Percentiles rank a stretch among this genome's conserved stretches.
phyloP scores from a whole-genome alignment of 208 protist species.

The Leishmania gerbilli region DNA sequence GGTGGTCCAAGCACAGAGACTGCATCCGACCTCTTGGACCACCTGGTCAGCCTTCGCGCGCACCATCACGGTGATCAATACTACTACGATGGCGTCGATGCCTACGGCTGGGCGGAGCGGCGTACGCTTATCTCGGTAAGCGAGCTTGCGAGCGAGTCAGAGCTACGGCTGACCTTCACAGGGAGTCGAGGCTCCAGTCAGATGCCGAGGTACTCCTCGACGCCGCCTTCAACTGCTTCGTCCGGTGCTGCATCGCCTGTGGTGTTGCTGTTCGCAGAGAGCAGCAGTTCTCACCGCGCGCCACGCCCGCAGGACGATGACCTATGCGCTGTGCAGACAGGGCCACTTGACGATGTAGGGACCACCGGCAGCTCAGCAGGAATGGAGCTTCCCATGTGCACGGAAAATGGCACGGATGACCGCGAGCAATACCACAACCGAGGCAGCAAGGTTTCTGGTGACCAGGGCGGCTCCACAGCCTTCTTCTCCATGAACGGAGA shows the following conservation, averaged over 20 bases:
- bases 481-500: neutral
- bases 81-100: slow-evolving; percentile 24
- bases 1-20: neutral
- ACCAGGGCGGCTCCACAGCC: neutral
- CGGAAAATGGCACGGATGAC: neutral
- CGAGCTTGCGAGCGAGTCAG: slow-evolving; percentile 27
- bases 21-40: slow-evolving; percentile 12
- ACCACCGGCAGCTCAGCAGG: neutral
- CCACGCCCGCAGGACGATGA: neutral
- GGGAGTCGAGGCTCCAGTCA: slow-evolving; percentile 4
- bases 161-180: slow-evolving; percentile 16
- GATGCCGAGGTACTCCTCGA: neutral
- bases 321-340: neutral
- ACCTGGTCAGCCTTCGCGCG: slow-evolving; percentile 3
- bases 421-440: neutral
- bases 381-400: neutral
- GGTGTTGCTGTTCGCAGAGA: slow-evolving; percentile 3
- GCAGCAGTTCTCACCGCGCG: slow-evolving; percentile 9
- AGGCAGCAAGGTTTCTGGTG: neutral
- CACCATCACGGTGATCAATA: slow-evolving; percentile 1
- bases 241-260: neutral
- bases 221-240: slow-evolving; percentile 1
- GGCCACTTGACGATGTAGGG: neutral
- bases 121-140: slow-evolving; percentile 29
- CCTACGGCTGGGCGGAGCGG: slow-evolving; percentile 18